Evolutionary conservation across 2,329 filamentous ascomycete genomes (phyloP), one percentile per base, ranked within the genome.

Genomic region (Xylaria sp.): DNA sequence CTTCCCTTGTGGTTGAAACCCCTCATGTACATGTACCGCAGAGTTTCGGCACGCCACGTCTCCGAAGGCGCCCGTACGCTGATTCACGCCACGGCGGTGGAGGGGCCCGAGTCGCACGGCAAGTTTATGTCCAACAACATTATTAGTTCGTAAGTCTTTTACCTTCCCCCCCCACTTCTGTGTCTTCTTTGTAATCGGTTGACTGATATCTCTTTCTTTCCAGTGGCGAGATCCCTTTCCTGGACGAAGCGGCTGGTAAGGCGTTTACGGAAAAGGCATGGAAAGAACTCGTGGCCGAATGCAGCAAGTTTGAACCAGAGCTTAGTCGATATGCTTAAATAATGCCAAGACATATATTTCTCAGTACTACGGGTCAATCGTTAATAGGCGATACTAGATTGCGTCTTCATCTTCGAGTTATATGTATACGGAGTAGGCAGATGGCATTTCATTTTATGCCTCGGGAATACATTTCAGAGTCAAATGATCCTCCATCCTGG

Each of bases 101-200:
- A 25, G 27, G 56, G 56, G 43, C 35, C 56, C 31, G 38, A 59
- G 35, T 31, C 56, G n/a, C 33, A 59, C 56, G 56, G 56, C 56
- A 53, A 53, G 47, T 59, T 59, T 29, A 17, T 52, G 47, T 6
- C 9, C 7, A 52, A 59, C 38, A 59, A 59, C 37, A 15, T 17
- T 10, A 43, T 58, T 29, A 8, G n/a, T 17, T 23, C 44, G 55
- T 58, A 44, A 51, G 55, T 48, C 29, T 48, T 52, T 33, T 19
- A 17, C 23, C 21, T 15, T 17, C n/a, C 10, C 37, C n/a, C 37
- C 15, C n/a, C 37, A 17, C 31, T 37, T 51, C 15, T 15, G 11
- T 40, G 33, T 52, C 29, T 37, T 58, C 17, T 40, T 40, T 17
- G 31, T 41, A 9, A 37, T 57, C 19, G 31, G 25, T 53, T 23